Evolutionary conservation across 148 eudicot genomes (phyloP), one percentile per base, ranked within the genome.

Genomic region (Selenicereus undatus): DNA sequence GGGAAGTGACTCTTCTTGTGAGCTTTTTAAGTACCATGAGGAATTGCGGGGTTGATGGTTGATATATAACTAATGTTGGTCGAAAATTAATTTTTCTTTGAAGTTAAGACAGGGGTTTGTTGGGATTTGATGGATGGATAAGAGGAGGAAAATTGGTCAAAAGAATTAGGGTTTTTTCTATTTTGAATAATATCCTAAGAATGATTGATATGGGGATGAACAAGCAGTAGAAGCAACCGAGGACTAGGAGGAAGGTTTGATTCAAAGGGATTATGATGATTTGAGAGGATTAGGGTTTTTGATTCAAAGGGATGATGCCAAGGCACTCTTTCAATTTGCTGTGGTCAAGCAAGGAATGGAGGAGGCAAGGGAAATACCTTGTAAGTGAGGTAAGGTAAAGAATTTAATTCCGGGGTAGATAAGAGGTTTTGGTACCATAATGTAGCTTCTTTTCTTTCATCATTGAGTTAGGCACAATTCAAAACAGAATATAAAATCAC

Each of bases 1-100:
- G 24, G 32, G 76, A 85, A 22, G 79, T 69, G 71, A 88, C 74
- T 45, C 74, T 87, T 82, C 86, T 75, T 81, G 72, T 71, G 51
- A 84, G 39, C 51, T 88, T 88, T 21, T 88, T 88, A 74, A 88
- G 76, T 81, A 88, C 90, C 85, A 79, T 86, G 51, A 64, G 56
- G 32, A 48, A 29, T 42, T 6, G 0, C 7, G n/a, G 16, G 11
- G 51, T 71, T 58, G 8, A n/a, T 69, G 22, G 12, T 48, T 48
- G 52, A 48, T 48, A 48, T 16, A 72, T 14, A 22, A 74, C 16
- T 45, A 45, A 24, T 7, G 4, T 8, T 24, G 71, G 48, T 65
- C 76, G 8, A 24, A 50, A 16, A 80, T 1, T 42, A 1, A 18
- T 50, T 77, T 82, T 73, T 2, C 84, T 70, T 77, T 42, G 51